Conservation (phyloP, 2,329 filamentous ascomycete genomes). For the Diaporthe sp. region DNA sequence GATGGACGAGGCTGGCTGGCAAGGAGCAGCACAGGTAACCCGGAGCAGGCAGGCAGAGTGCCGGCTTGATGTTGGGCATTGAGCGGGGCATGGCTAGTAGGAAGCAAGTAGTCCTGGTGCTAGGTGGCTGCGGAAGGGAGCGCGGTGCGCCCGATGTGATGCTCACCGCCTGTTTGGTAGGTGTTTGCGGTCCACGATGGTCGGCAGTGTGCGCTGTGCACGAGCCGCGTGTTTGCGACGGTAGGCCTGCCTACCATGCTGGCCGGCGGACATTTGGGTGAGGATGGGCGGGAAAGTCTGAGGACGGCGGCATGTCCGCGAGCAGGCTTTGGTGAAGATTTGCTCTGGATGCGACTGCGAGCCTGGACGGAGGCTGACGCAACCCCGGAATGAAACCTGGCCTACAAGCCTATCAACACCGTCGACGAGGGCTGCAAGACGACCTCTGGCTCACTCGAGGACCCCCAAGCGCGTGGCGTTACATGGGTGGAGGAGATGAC, state of each 20-base stretch:
- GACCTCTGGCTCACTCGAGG: not conserved
- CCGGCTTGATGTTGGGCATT: not conserved
- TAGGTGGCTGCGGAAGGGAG: not conserved
- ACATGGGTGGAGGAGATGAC: constrained; percentile 12
- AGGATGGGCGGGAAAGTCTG: constrained; percentile 33
- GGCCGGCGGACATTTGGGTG: constrained; percentile 6
- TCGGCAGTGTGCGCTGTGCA: constrained; percentile 34
- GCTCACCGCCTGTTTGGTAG: constrained; percentile 38
- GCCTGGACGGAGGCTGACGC: not conserved
- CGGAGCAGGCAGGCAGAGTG: not conserved
- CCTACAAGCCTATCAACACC: not conserved
- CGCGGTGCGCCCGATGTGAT: not conserved
- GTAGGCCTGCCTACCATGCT: not conserved
- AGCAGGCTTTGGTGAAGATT: constrained; percentile 35
- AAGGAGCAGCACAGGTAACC: not conserved
- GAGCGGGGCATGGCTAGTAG: not conserved
- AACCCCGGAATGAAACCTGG: not conserved
- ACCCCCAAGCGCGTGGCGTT: not conserved
- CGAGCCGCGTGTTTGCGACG: not conserved
- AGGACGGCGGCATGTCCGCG: constrained; percentile 46
- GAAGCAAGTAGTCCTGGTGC: not conserved
- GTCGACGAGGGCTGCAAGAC: not conserved
- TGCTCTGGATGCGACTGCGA: not conserved
- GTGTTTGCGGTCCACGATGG: constrained; percentile 28
- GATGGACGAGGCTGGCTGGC: not conserved